Evolutionary conservation across 1,139 yeast species (phyloP).

Genomic region (Suhomyces kunorum): DNA sequence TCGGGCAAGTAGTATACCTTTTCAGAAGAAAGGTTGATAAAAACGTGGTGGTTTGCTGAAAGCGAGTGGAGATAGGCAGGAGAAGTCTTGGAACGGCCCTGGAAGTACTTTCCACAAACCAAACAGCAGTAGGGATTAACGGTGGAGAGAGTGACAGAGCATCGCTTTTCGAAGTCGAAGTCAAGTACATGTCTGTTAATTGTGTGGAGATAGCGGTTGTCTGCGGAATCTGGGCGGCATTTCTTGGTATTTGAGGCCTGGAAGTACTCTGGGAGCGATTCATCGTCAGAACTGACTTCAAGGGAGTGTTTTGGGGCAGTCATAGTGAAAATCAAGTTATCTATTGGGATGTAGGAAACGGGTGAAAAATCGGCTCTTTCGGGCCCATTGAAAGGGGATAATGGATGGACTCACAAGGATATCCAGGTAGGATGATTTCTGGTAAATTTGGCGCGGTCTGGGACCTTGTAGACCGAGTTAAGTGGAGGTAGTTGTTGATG

Average conservation of each 20-base stretch:
- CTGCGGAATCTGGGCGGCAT: slow-evolving; percentile 1
- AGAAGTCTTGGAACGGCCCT: slow-evolving; percentile 63
- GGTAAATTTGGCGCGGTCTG: too few relatives aligned
- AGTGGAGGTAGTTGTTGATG: too few relatives aligned
- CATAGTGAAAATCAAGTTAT: background rate
- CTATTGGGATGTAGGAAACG: background rate
- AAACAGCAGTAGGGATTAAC: slow-evolving; percentile 71
- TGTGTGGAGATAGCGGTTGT: slow-evolving; percentile 48
- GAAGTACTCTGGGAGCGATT: background rate
- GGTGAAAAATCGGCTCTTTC: too few relatives aligned
- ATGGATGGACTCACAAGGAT: too few relatives aligned
- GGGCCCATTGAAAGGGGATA: too few relatives aligned
- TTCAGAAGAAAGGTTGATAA: slow-evolving; percentile 51
- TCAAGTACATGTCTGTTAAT: slow-evolving; percentile 57
- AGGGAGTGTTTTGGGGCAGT: background rate
- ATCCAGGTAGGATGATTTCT: too few relatives aligned
- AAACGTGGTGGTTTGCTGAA: slow-evolving; percentile 63
- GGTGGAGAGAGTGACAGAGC: slow-evolving; percentile 62
- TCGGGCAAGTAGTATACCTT: slow-evolving; percentile 66
- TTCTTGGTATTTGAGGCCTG: background rate
- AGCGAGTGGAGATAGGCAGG: slow-evolving; percentile 72
- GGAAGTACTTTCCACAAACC: slow-evolving; percentile 71
- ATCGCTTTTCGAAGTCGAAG: slow-evolving; percentile 69
- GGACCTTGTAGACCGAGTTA: too few relatives aligned
- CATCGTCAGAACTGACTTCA: background rate